These are phyloP conservation scores for Tuber melanosporum DNA, from an alignment of 495 filamentous ascomycete species.

Conservation along the genomic window DNA sequence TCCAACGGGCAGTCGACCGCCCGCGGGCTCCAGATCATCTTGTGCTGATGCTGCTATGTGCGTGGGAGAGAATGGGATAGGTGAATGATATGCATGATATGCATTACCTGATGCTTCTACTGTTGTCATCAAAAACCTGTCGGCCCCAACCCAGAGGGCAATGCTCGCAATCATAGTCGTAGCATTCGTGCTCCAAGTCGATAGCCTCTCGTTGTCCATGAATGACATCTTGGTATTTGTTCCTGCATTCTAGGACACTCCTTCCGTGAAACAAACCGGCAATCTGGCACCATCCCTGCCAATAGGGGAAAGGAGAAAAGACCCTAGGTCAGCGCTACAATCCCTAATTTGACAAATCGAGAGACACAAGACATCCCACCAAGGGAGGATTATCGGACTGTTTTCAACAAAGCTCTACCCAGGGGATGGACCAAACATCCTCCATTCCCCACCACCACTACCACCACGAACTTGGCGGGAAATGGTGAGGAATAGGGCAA, in stretches of 20 bases:
- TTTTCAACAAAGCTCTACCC: background rate
- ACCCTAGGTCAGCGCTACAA: constrained; percentile 24
- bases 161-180: constrained; percentile 7
- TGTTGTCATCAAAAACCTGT: background rate
- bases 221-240: constrained; percentile 25
- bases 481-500: background rate
- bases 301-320: background rate
- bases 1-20: constrained; percentile 19
- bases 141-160: constrained; percentile 9
- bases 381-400: background rate
- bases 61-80: background rate
- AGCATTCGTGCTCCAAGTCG: constrained; percentile 10
- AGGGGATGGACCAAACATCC: background rate
- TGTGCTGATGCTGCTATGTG: background rate
- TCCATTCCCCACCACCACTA: background rate
- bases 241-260: constrained; percentile 25
- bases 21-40: constrained; percentile 19
- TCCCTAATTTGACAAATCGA: constrained; percentile 14
- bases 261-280: constrained; percentile 35
- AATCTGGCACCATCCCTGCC: constrained; percentile 37
- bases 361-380: constrained; percentile 1
- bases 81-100: constrained; percentile 1
- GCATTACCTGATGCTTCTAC: constrained; percentile 24
- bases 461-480: background rate
- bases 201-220: background rate